phyloP scores from a whole-genome alignment of 306 rosid species.

The Inga laurina region DNA sequence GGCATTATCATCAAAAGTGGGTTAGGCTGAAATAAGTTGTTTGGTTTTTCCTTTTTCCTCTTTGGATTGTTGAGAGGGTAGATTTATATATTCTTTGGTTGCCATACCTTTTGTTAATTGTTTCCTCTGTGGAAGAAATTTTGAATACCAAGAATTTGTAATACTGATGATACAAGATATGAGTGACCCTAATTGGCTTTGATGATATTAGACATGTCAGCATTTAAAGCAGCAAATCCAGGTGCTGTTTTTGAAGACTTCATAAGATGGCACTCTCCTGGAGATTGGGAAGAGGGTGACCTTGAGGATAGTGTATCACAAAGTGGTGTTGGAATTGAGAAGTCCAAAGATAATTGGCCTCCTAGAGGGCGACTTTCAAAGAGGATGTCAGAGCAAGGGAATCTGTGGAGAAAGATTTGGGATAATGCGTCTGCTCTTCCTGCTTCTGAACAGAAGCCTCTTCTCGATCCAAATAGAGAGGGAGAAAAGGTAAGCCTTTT shows the following conservation, averaged over 20 bases:
- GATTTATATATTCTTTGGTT: neutral
- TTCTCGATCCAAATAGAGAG: slow-evolving; percentile 91
- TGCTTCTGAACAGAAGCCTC: slow-evolving; percentile 89
- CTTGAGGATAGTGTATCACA: slow-evolving; percentile 43
- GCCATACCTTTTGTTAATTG: neutral
- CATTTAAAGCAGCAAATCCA: slow-evolving; percentile 97
- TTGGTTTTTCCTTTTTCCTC: neutral
- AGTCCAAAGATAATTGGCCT: slow-evolving; percentile 64
- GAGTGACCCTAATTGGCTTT: slow-evolving; percentile 38
- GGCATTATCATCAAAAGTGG: neutral
- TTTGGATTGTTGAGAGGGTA: neutral
- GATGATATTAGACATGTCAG: slow-evolving; percentile 80
- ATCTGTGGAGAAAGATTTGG: slow-evolving; percentile 91
- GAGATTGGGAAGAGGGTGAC: slow-evolving; percentile 82
- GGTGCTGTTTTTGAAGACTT: slow-evolving; percentile 93
- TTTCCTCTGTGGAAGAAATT: neutral
- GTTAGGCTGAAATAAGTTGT: neutral
- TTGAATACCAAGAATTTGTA: slow-evolving; percentile 28
- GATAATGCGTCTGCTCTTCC: slow-evolving; percentile 66
- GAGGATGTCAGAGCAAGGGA: slow-evolving; percentile 97
- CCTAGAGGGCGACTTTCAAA: slow-evolving; percentile 83
- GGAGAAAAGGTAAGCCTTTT: slow-evolving; percentile 78
- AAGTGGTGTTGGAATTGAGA: slow-evolving; percentile 32
- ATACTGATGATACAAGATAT: slow-evolving; percentile 22
- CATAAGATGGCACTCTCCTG: slow-evolving; percentile 99